Base-by-base conservation (phyloP, 1,139 yeast species). In the Debaryomyces coudertii region DNA sequence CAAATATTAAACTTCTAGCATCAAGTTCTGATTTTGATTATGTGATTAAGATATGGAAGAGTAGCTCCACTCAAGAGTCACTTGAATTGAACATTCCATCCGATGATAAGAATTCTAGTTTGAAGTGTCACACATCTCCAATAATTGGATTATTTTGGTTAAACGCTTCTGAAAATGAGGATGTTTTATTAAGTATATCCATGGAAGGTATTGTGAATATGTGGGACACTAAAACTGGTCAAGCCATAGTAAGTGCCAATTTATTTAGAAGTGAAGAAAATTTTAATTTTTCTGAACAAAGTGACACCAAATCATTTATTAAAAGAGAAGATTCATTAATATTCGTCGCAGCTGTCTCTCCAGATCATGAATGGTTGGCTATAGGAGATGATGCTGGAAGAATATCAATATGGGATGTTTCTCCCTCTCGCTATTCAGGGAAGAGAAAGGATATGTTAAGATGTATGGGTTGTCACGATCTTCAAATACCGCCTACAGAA, bases 11-110 rank as follows among this genome's bases (percentile, higher is more conserved):
- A 52, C 62, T 85, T 35, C 70, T 90, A 38, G 83, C 90, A 1
- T 82, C 92, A 1, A 83, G 88, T 11, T 83, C 95, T 1, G 96
- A 88, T 60, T 58, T 52, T 35, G 97, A 90, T 60, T 77, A 80
- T 47, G 69, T 79, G 0, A 73, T 90, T 8, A 79, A 89, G 54
- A 71, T 90, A 12, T 90, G 96, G 96, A 78, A 76, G 55, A 83
- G 88, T 25, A 76, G 79, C 18, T 77, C 82, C 23, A 66, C 80
- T 16, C 81, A 77, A 45, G 74, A 71, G 28, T 58, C 65, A n/a
- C 50, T 66, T 12, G 70, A 65, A 36, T 55, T 74, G 36, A 66
- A 62, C 43, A 52, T 49, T 9, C 45, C 45, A 3, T 45, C 57
- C 1, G 55, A 20, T 29, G 56, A 45, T 39, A 48, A 41, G 42